A percentile compares a stretch with the other conserved stretches of the same genome.
These are phyloP conservation scores for Hyphopichia pseudoburtonii DNA, from an alignment of 1,139 yeast species.

Conservation along the genomic window DNA sequence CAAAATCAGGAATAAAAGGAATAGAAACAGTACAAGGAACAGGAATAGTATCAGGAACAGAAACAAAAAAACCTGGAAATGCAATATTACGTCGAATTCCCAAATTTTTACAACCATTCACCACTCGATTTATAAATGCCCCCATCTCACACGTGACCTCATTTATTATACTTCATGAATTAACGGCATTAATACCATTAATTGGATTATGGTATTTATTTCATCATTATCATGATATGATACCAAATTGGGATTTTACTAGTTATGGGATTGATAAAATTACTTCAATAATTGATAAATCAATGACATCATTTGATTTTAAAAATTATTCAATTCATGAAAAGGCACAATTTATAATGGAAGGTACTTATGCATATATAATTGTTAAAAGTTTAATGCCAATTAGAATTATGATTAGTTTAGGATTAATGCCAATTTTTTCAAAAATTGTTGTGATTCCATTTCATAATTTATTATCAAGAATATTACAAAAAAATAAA, in stretches of 20 bases:
- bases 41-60: neutral
- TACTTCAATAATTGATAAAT: constrained; percentile 54
- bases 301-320: constrained; percentile 34
- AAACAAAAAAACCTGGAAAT: constrained; percentile 7
- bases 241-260: constrained; percentile 56
- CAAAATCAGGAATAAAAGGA: too few species aligned
- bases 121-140: constrained; percentile 51
- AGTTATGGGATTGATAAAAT: constrained; percentile 67
- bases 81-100: constrained; percentile 47
- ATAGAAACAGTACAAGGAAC: neutral
- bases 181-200: constrained; percentile 80
- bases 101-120: constrained; percentile 48
- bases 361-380: constrained; percentile 90
- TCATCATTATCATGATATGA: constrained; percentile 47
- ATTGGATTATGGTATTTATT: constrained; percentile 74
- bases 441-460: constrained; percentile 63
- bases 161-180: constrained; percentile 78
- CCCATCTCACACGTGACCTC: constrained; percentile 73
- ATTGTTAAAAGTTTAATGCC: constrained; percentile 69
- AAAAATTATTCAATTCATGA: constrained; percentile 42
- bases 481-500: too few species aligned
- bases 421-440: constrained; percentile 66
- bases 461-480: constrained; percentile 18
- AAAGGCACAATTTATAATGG: constrained; percentile 59
- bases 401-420: constrained; percentile 54